Conservation (phyloP, 2,329 filamentous ascomycete genomes). For the Trichoderma cornu-damae region DNA sequence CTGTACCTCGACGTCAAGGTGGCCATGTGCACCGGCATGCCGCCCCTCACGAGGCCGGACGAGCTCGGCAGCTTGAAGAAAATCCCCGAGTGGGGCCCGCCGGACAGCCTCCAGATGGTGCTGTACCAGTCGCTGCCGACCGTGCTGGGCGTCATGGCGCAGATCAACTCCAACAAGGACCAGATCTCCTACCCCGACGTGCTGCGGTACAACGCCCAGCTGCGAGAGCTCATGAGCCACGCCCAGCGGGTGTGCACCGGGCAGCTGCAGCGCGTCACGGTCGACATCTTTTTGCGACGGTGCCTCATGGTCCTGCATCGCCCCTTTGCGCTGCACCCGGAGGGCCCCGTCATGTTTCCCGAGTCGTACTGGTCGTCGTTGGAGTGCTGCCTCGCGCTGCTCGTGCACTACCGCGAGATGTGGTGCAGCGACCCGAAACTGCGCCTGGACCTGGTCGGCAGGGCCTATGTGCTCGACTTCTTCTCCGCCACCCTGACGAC, state of each 20-base stretch:
- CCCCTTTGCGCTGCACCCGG: slow-evolving; percentile 33
- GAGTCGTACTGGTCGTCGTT: slow-evolving; percentile 36
- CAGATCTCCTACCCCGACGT: slow-evolving; percentile 33
- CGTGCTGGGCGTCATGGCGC: slow-evolving; percentile 29
- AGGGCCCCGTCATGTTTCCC: slow-evolving; percentile 31
- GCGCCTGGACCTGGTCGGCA: slow-evolving; percentile 31
- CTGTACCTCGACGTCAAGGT: slow-evolving; percentile 35
- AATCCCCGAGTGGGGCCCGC: slow-evolving; percentile 26
- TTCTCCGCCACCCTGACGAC: slow-evolving; percentile 34
- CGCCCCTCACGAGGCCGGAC: slow-evolving; percentile 31
- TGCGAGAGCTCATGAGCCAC: slow-evolving; percentile 32
- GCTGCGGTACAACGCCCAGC: slow-evolving; percentile 30
- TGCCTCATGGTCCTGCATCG: slow-evolving; percentile 36
- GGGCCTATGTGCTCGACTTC: slow-evolving; percentile 34
- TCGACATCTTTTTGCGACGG: slow-evolving; percentile 34
- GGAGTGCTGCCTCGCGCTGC: slow-evolving; percentile 34
- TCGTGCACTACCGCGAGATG: slow-evolving; percentile 35
- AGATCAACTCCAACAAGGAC: slow-evolving; percentile 31
- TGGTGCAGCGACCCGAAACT: slow-evolving; percentile 28
- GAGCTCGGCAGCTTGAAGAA: slow-evolving; percentile 28
- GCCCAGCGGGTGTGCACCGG: slow-evolving; percentile 28
- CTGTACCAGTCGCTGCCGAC: slow-evolving; percentile 31
- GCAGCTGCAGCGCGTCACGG: slow-evolving; percentile 31
- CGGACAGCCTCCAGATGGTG: slow-evolving; percentile 31
- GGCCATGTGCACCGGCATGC: slow-evolving; percentile 34